phyloP scores from a whole-genome alignment of 257 asterid species.

The Salvia miltiorrhiza region DNA sequence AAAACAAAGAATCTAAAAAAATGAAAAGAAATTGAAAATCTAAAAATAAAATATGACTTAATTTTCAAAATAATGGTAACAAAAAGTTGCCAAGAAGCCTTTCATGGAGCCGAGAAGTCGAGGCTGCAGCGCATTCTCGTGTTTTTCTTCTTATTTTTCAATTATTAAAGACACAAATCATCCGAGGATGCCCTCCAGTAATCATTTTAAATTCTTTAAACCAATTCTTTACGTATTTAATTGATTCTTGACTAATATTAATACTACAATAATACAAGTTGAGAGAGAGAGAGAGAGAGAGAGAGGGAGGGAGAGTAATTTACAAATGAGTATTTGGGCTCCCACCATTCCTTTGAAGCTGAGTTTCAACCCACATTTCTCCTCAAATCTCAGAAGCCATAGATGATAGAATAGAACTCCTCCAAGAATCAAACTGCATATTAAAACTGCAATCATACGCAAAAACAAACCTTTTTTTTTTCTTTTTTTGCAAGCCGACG shows the following conservation, averaged over 20 bases:
- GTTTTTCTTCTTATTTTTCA: background rate
- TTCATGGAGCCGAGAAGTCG: background rate
- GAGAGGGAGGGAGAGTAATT: background rate
- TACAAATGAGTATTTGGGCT: background rate
- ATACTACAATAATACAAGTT: background rate
- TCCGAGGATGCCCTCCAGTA: background rate
- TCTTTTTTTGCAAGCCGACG: background rate
- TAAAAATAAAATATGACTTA: no score
- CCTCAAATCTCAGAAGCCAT: background rate
- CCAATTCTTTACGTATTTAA: background rate
- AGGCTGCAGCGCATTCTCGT: no score
- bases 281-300: background rate
- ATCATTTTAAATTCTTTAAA: background rate
- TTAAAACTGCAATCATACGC: background rate
- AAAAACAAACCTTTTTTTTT: background rate
- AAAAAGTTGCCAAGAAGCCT: no score
- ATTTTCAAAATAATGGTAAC: no score
- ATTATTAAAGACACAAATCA: background rate
- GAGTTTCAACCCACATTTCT: background rate
- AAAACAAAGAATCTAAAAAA: no score
- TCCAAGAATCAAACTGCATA: constrained; percentile 8
- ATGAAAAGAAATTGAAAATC: no score
- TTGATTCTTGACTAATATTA: background rate
- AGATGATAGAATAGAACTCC: background rate
- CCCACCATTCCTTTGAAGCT: background rate